Base-by-base conservation (phyloP, 2,329 filamentous ascomycete genomes). In the Ophiostoma himal-ulmi region DNA sequence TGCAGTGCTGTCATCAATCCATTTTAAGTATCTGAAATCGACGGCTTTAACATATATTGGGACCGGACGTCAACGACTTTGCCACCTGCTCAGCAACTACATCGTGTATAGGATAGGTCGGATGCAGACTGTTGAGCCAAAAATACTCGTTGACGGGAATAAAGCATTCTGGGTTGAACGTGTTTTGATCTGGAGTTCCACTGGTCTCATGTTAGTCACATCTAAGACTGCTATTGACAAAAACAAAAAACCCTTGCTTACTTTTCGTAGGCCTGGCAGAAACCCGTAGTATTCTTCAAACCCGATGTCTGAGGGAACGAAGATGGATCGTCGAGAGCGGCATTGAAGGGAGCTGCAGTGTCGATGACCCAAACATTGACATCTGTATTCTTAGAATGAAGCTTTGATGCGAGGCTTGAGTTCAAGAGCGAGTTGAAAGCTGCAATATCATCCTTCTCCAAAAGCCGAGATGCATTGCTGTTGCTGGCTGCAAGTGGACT, bases 81-180 rank as follows among this genome's bases (percentile, higher is more conserved):
- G 81, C 80, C 60, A 88, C 78, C 68, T 79, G 76, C 71, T 84
- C 78, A 0, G 87, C 88, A 8, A 88, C 83, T 6, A 84, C 84
- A 68, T 88, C 85, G 73, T 89, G 87, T 69, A 89, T 83, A 0
- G 86, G 83, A 75, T 84, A 87, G 0, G 87, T 89, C n/a, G 88
- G 88, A 75, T 90, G 88, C 73, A 90, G 76, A 54, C 77, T 81
- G 74, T 90, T 89, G 39, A 89, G 78, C 88, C 87, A 90, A 74
- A 89, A 84, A 76, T 89, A 89, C 78, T 89, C 79, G 75, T 89
- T 85, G 2, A 88, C 86, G 0, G 85, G 79, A 64, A 86, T 77
- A 1, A 80, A 80, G 75, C 88, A 89, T 67, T 79, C 81, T 5
- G 79, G 74, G 67, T 77, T 77, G 44, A 81, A 76, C 3, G 79